Conservation (phyloP, 768 basidiomycete genomes). For the Sporobolomyces roseus region DNA sequence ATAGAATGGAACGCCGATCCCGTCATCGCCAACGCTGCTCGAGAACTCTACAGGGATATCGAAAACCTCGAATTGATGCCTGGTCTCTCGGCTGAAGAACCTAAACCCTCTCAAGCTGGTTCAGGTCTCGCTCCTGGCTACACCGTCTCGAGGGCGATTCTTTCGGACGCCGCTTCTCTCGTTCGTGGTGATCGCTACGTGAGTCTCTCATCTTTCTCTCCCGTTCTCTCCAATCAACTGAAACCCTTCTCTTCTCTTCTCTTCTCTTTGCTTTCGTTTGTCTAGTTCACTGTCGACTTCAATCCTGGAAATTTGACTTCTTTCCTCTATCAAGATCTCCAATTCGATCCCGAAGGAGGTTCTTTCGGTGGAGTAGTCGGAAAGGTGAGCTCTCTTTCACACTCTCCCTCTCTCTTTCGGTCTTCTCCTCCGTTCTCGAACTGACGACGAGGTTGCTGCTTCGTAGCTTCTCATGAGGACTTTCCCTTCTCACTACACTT, state of each 20-base stretch:
- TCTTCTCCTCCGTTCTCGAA: neutral
- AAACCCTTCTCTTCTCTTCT: neutral
- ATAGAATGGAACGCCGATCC: slow-evolving; percentile 51
- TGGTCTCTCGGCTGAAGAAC: slow-evolving; percentile 57
- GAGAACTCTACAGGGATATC: slow-evolving; percentile 65
- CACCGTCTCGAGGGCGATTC: slow-evolving; percentile 56
- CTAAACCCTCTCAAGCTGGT: slow-evolving; percentile 63
- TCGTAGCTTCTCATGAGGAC: slow-evolving; percentile 22
- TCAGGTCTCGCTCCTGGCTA: slow-evolving; percentile 53
- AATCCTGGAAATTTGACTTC: slow-evolving; percentile 69
- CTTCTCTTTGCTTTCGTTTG: neutral
- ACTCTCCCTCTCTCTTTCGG: neutral
- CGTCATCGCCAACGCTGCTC: slow-evolving; percentile 50
- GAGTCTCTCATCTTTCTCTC: too few species aligned
- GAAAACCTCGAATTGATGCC: slow-evolving; percentile 74
- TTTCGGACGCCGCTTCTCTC: slow-evolving; percentile 51
- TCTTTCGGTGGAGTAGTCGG: slow-evolving; percentile 31
- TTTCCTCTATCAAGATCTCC: slow-evolving; percentile 56
- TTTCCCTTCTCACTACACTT: slow-evolving; percentile 19
- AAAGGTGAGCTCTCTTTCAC: slow-evolving; percentile 12
- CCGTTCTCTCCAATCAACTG: slow-evolving; percentile 50
- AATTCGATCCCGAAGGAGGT: slow-evolving; percentile 15
- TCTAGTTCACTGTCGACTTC: slow-evolving; percentile 38
- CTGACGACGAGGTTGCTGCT: slow-evolving; percentile 54
- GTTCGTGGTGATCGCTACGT: slow-evolving; percentile 64